Base-by-base conservation (phyloP, 2,329 filamentous ascomycete genomes). In the Trichophyton mentagrophytes region DNA sequence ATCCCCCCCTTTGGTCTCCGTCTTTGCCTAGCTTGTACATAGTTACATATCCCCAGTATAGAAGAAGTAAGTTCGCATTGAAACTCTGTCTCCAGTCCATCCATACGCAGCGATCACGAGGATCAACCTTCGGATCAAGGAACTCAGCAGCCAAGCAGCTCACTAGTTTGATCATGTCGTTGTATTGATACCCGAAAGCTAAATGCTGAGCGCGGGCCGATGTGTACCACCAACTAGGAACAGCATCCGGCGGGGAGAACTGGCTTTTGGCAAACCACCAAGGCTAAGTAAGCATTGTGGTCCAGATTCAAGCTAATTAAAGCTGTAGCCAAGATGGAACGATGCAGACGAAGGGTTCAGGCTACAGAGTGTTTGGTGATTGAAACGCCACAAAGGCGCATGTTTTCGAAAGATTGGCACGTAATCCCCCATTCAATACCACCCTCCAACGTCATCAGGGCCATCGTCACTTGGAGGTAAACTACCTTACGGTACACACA, bases 281-380 rank as follows among this genome's bases (percentile, higher is more conserved):
- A 55, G 49, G 49, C 49, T 55, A 36, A 20, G 49, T 55, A 55
- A 55, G 49, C 49, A 55, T 55, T 55, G 49, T 17, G 49, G 49
- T 55, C 49, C 49, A 55, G 49, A 55, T 55, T 55, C 49, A 55
- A 55, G 49, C 49, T 55, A 55, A 55, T 55, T 55, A 55, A 55
- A 55, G 49, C 49, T 55, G 6, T 36, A 55, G 49, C 49, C 49
- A 55, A 55, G 49, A 8, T 33, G 15, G 5, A 38, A 36, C 17
- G 15, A 33, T 27, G 20, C 22, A 3, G 22, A 33, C 22, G 49
- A 25, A 27, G 46, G 20, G 49, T 55, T 36, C 27, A 36, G 17
- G 25, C 9, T 27, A 27, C 27, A 55, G 7, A 27, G 22, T n/a
- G 11, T 33, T 55, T 17, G 11, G 49, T n/a, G 27, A 36, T 20